A percentile compares a stretch with the other conserved stretches of the same genome.
Evolutionary conservation across 805 yeast species (phyloP).

Genomic region (Kockiozyma suomiensis): DNA sequence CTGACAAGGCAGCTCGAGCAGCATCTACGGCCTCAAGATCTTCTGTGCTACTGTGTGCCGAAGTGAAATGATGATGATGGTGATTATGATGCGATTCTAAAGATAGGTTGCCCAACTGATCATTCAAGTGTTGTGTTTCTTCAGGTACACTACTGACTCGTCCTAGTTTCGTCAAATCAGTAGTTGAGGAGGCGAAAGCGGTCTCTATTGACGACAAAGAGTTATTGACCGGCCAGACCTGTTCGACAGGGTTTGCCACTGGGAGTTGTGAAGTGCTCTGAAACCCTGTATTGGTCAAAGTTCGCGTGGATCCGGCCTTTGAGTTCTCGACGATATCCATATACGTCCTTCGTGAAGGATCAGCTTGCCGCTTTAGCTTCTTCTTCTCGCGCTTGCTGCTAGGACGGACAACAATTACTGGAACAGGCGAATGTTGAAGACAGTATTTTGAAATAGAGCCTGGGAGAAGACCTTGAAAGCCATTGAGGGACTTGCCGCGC

Average conservation of each 20-base stretch:
- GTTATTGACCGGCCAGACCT: neutral
- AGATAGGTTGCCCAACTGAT: constrained; percentile 3
- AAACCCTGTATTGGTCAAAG: constrained; percentile 5
- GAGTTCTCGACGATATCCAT: constrained; percentile 37
- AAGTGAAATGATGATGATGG: neutral
- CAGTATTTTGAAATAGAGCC: constrained; percentile 54
- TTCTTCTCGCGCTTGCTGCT: constrained; percentile 41
- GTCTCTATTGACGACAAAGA: neutral
- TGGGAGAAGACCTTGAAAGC: constrained; percentile 48
- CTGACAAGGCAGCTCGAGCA: constrained; percentile 9
- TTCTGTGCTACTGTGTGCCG: constrained; percentile 1
- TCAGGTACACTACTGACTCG: constrained; percentile 14
- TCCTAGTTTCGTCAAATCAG: constrained; percentile 6
- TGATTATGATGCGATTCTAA: neutral
- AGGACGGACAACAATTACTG: constrained; percentile 52
- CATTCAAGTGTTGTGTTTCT: neutral
- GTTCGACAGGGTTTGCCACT: neutral
- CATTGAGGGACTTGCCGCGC: constrained; percentile 46
- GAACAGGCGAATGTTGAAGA: constrained; percentile 51
- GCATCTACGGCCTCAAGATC: constrained; percentile 8
- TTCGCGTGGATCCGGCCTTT: constrained; percentile 20
- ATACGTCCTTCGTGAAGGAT: constrained; percentile 39
- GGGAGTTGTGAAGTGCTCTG: neutral
- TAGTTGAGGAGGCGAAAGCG: neutral
- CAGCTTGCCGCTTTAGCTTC: constrained; percentile 42